Evolutionary conservation across 805 yeast species (phyloP), one percentile per base, ranked within the genome.

Genomic region (Ogataea pilisensis): DNA sequence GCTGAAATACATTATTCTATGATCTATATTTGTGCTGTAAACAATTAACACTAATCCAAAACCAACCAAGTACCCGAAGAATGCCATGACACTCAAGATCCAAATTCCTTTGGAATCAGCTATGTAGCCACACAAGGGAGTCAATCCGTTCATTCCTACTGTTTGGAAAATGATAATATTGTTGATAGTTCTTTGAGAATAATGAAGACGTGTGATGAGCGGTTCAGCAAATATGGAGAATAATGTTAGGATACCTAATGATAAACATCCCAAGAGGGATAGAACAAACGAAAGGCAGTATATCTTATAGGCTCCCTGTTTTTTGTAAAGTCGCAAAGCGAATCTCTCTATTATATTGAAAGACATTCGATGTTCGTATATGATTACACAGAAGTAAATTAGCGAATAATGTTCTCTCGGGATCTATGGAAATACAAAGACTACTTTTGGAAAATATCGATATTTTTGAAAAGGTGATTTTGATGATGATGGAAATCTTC

Each of bases 101-200:
- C 84, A 82, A 3, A 90, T 85, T 0, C 95, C 95, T 50, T 80
- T 81, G 19, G 80, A 69, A 58, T 89, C 96, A 1, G 95, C 93
- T 36, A 86, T 67, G 46, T 82, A 76, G 0, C 97, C 97, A 41
- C 88, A 64, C 2, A 84, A 56, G 0, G 97, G 96, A 2, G 89
- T 78, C 17, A 88, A 80, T 27, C 85, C 62, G 59, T 89, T 90
- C 80, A 85, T 78, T 4, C 96, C 97, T 40, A 86, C 57, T 11
- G 85, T 85, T 8, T 85, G 81, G 18, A 78, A 70, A 28, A 87
- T 80, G 22, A 93, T 85, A 20, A 90, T 78, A 40, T 75, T 66
- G 64, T 91, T 91, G 57, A 76, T 70, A 42, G 68, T 64, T 30
- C 84, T 65, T 50, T 87, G 88, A 0, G 82, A 58, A 54, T 83